Base-by-base conservation (phyloP, 495 filamentous ascomycete genomes). In the Pyrenula aspistea region DNA sequence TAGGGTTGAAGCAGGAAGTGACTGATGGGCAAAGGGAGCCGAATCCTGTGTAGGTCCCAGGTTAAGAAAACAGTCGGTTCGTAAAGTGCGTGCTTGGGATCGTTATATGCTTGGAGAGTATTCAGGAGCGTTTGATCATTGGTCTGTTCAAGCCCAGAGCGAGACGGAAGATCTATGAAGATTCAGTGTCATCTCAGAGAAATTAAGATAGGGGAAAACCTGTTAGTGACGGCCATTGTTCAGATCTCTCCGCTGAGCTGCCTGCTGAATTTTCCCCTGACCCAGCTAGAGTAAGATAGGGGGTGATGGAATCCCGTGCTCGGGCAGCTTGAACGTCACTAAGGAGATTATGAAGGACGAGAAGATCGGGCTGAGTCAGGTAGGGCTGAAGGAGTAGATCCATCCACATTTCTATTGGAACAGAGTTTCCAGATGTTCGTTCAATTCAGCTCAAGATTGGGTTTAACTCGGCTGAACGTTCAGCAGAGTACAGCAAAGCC, bases 1-100 rank as follows among this genome's bases (percentile, higher is more conserved):
- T 87, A 88, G 2, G 80, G 80, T 36, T 74, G 62, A 51, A 86
- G 65, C 0, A 86, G 51, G 59, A 70, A 73, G 52, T 67, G 60
- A 58, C 75, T 69, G 19, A 84, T 55, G 2, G 63, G 50, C 1
- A 59, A 55, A 2, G 71, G 72, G 15, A 75, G 65, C 22, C 59
- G 59, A n/a, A 80, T 58, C 42, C 71, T 60, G 24, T 68, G 65
- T 47, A 68, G 62, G 57, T 84, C 80, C 73, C 74, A 78, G 31
- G 66, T 67, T 22, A 72, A 67, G 58, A 80, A 77, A 54, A 83
- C 67, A 2, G 81, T 80, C 20, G 80, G 79, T 55, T 77, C 72
- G 60, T 83, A 83, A 52, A 66, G 60, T 11, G 67, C 22, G 57
- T 64, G 56, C 3, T 60, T 61, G 20, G 75, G 71, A 62, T 85